Base-by-base conservation (phyloP, 2,329 filamentous ascomycete genomes). In the Penicillium sp. region DNA sequence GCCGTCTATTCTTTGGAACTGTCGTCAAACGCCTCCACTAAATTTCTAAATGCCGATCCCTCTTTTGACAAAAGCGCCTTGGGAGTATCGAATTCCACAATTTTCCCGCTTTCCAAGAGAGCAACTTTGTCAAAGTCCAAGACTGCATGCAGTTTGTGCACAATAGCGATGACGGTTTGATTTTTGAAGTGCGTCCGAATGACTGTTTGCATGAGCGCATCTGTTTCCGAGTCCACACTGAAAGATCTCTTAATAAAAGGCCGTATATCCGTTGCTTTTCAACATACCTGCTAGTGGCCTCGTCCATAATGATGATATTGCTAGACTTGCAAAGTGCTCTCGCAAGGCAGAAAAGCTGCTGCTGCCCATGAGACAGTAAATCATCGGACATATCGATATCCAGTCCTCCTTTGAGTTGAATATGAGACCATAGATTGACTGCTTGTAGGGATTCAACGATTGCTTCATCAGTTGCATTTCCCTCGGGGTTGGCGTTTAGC, bases 311-410 rank as follows among this genome's bases (percentile, higher is more conserved):
- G 4, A 65, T 31, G 37, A 73, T 60, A 12, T 56, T 60, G 37
- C 65, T 64, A 7, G 59, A 51, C 27, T 77, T 67, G 6, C 86
- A 63, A 9, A 86, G 70, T 0, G 82, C 84, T 0, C 83, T 66
- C 0, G 80, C 83, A 0, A 87, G 73, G 50, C 77, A 81, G 51
- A 87, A 83, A 0, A 87, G 71, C 62, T 86, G 84, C 31, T 77
- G 76, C 65, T 86, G 82, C 0, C 85, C 84, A 21, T 77, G 16
- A 79, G 71, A 49, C 68, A 72, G 12, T 74, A 61, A 37, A 72
- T 7, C 73, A 60, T 39, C 69, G 64, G 64, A 82, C 74, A 2
- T 56, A 3, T 63, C 56, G 2, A 58, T 60, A 49, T 70, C 66
- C 4, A 74, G 54, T 0, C 64, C 68, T 18, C 68, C 68, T 52